Conservation (phyloP, 805 yeast species). For the Metschnikowia sp. region DNA sequence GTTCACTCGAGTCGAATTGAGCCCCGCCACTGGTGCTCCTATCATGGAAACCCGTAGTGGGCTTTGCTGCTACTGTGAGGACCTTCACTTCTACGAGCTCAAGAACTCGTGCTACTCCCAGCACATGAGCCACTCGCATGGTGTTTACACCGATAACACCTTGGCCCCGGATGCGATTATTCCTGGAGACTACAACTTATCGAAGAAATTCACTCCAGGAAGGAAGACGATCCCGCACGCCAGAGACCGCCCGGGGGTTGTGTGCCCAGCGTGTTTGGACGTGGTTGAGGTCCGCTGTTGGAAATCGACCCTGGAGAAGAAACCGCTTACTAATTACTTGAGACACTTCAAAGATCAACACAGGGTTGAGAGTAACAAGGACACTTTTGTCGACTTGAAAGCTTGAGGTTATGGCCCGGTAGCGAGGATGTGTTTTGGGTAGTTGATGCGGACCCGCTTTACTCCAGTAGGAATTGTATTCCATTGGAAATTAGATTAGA, state of each 20-base stretch:
- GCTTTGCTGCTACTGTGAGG: no score
- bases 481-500: no score
- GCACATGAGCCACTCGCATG: no score
- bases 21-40: no score
- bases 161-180: conserved; percentile 29
- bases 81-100: no score
- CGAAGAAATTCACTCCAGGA: conserved; percentile 16
- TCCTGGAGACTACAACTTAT: conserved; percentile 19
- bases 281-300: conserved; percentile 22
- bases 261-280: conserved; percentile 29
- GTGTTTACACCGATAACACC: conserved; percentile 21
- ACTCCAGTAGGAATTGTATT: no score
- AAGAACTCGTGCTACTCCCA: no score
- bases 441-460: no score
- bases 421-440: no score
- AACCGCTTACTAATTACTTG: conserved; percentile 18
- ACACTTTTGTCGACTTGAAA: conserved; percentile 7
- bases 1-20: no score
- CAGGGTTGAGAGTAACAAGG: conserved; percentile 9
- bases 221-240: conserved; percentile 24
- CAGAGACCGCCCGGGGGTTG: conserved; percentile 23
- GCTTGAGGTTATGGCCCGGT: no score
- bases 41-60: no score
- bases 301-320: conserved; percentile 14
- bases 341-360: conserved; percentile 18